phyloP scores from a whole-genome alignment of 495 filamentous ascomycete genomes.

The Aspergillus coremiiformis region DNA sequence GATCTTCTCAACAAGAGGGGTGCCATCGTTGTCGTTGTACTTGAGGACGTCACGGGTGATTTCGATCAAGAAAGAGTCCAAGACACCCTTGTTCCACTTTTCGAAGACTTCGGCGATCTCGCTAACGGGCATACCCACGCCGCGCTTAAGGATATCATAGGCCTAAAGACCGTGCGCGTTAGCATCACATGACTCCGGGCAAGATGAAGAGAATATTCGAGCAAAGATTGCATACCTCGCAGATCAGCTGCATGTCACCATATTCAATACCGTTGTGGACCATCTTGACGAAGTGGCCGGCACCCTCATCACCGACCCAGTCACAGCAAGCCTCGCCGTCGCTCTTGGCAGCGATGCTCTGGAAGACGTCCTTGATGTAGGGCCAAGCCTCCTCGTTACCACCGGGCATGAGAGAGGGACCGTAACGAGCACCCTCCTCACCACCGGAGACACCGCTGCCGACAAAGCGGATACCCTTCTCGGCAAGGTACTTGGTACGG shows the following conservation, averaged over 20 bases:
- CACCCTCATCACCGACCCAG: constrained; percentile 98
- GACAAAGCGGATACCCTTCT: constrained; percentile 92
- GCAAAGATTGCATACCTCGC: constrained; percentile 57
- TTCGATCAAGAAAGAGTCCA: constrained; percentile 99
- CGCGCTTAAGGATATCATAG: constrained; percentile 99
- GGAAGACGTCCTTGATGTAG: constrained; percentile 97
- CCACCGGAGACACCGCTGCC: constrained; percentile 97
- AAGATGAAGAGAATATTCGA: background rate
- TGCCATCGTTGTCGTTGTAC: constrained; percentile 91
- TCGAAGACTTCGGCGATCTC: constrained; percentile 92
- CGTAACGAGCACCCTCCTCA: constrained; percentile 97
- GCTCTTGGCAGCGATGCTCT: constrained; percentile 94
- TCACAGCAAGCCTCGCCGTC: constrained; percentile 96
- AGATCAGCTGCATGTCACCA: constrained; percentile 99
- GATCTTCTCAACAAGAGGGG: constrained; percentile 93
- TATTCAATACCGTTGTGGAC: constrained; percentile 99
- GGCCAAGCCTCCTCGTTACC: constrained; percentile 98
- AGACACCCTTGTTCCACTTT: constrained; percentile 97
- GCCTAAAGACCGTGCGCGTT: constrained; percentile 50
- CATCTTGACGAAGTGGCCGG: constrained; percentile 99
- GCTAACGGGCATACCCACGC: constrained; percentile 72
- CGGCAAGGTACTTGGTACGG: constrained; percentile 72
- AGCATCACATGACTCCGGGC: background rate
- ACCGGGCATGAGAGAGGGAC: constrained; percentile 96
- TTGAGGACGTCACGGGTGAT: constrained; percentile 97